Evolutionary conservation across 805 yeast genomes (phyloP).

Genomic region (Ogataea trehalophila): DNA sequence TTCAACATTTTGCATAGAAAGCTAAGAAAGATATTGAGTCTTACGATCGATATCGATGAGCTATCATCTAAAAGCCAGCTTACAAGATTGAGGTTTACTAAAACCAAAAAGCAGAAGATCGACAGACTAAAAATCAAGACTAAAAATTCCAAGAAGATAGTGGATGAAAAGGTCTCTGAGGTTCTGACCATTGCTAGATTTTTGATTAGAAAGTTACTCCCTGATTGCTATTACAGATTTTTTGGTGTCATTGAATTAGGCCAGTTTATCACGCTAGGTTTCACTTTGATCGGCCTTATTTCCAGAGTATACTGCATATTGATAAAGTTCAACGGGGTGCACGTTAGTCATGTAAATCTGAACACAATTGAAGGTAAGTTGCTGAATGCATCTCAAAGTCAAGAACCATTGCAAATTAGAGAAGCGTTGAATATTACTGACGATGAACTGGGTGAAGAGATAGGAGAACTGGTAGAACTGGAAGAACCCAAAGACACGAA

Average conservation of each 20-base stretch:
- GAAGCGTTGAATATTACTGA: background rate
- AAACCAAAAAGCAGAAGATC: constrained; percentile 3
- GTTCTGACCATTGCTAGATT: constrained; percentile 18
- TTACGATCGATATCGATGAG: constrained; percentile 24
- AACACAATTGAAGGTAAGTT: background rate
- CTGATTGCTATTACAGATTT: constrained; percentile 53
- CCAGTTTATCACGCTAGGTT: constrained; percentile 71
- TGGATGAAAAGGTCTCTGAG: constrained; percentile 4
- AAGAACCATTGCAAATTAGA: constrained; percentile 9
- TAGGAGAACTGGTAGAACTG: constrained; percentile 11
- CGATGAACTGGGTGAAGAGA: constrained; percentile 10
- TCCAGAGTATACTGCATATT: constrained; percentile 37
- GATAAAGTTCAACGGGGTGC: constrained; percentile 17
- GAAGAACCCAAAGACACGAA: constrained; percentile 3
- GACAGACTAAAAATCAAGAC: constrained; percentile 8
- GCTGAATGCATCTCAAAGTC: background rate
- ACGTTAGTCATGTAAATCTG: background rate
- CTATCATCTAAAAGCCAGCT: constrained; percentile 5
- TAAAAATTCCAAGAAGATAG: constrained; percentile 1
- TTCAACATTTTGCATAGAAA: constrained; percentile 60
- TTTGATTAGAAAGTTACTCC: constrained; percentile 34
- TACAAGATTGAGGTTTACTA: constrained; percentile 8
- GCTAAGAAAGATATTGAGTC: constrained; percentile 36
- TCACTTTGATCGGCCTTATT: constrained; percentile 56
- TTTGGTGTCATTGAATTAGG: constrained; percentile 68